Percentiles rank a stretch among this genome's conserved stretches.
These are phyloP conservation scores for Sporothrix brunneoviolacea DNA, from an alignment of 2,329 filamentous ascomycete species.

Conservation along the genomic window DNA sequence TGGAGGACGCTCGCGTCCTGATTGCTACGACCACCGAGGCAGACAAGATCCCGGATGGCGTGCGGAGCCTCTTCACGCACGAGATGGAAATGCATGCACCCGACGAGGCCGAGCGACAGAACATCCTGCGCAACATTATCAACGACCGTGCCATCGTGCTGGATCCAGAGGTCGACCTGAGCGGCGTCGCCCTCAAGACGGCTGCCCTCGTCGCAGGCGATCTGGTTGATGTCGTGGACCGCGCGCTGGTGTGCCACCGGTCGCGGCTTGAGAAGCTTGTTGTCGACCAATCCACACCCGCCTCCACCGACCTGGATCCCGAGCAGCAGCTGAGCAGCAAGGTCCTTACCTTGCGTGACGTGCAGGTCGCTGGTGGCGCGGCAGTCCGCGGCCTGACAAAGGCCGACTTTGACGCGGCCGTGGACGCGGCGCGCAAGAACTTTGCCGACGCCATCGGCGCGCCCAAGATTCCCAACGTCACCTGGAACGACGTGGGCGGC, in stretches of 20 bases:
- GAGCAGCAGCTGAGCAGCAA: conserved; percentile 12
- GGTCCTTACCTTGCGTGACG: conserved; percentile 63
- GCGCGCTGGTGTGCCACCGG: conserved; percentile 71
- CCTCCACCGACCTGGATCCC: not conserved
- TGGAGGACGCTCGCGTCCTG: conserved; percentile 72
- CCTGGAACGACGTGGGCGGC: conserved; percentile 93
- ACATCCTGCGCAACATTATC: conserved; percentile 73
- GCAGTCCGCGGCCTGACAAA: conserved; percentile 72
- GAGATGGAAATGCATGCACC: conserved; percentile 91
- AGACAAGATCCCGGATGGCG: conserved; percentile 85
- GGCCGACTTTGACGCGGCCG: conserved; percentile 82
- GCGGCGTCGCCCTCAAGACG: conserved; percentile 84
- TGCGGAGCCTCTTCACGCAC: conserved; percentile 88
- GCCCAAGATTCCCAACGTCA: conserved; percentile 94
- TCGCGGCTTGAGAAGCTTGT: conserved; percentile 71
- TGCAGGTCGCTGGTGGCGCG: conserved; percentile 82
- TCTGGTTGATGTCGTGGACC: conserved; percentile 86
- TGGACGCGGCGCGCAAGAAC: conserved; percentile 93
- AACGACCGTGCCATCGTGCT: conserved; percentile 69
- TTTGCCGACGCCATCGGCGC: conserved; percentile 96
- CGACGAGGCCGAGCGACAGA: conserved; percentile 86
- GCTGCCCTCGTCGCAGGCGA: conserved; percentile 93
- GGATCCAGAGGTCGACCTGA: conserved; percentile 75
- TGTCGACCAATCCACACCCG: not conserved
- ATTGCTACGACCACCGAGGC: conserved; percentile 93